A percentile compares a stretch with the other conserved stretches of the same genome.
Conservation (phyloP, 352 stramenopile species). For the Paralagenidium karlingii region DNA sequence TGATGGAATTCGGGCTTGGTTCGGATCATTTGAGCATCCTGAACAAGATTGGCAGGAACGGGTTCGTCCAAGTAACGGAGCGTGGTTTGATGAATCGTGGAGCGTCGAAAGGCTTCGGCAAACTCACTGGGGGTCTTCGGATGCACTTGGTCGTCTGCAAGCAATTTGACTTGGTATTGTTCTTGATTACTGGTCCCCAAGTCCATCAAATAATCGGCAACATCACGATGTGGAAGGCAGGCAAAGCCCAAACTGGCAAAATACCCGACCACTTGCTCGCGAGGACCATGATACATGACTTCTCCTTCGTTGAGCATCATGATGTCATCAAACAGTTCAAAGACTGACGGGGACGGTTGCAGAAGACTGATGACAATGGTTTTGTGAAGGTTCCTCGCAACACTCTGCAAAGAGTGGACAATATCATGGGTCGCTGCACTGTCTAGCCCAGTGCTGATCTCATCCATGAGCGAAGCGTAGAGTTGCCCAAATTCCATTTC, state of each 20-base stretch:
- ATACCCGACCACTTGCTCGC: slow-evolving; percentile 16
- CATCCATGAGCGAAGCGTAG: slow-evolving; percentile 70
- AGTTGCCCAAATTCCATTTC: slow-evolving; percentile 74
- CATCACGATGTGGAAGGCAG: slow-evolving; percentile 24
- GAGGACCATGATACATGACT: slow-evolving; percentile 46
- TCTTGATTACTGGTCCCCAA: slow-evolving; percentile 23
- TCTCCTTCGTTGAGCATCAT: slow-evolving; percentile 42
- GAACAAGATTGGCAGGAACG: slow-evolving; percentile 9
- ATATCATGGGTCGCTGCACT: slow-evolving; percentile 86
- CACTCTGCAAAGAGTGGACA: slow-evolving; percentile 51
- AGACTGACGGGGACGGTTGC: slow-evolving; percentile 39
- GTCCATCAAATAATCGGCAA: slow-evolving; percentile 39
- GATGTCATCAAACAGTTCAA: slow-evolving; percentile 41
- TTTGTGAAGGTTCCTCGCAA: slow-evolving; percentile 17
- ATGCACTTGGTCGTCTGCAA: background rate
- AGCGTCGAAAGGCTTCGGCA: slow-evolving; percentile 16
- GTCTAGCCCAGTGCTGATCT: slow-evolving; percentile 89
- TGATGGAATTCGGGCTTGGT: slow-evolving; percentile 27
- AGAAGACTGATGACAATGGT: slow-evolving; percentile 43
- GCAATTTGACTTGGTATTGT: slow-evolving; percentile 9
- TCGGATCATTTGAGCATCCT: slow-evolving; percentile 16
- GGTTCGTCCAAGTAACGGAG: slow-evolving; percentile 12
- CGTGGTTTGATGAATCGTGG: slow-evolving; percentile 15
- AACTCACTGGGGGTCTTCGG: slow-evolving; percentile 6
- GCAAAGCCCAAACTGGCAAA: slow-evolving; percentile 22